These are phyloP conservation scores for Nephelium lappaceum DNA, from an alignment of 345 rosid genomes.

Conservation along the genomic window DNA sequence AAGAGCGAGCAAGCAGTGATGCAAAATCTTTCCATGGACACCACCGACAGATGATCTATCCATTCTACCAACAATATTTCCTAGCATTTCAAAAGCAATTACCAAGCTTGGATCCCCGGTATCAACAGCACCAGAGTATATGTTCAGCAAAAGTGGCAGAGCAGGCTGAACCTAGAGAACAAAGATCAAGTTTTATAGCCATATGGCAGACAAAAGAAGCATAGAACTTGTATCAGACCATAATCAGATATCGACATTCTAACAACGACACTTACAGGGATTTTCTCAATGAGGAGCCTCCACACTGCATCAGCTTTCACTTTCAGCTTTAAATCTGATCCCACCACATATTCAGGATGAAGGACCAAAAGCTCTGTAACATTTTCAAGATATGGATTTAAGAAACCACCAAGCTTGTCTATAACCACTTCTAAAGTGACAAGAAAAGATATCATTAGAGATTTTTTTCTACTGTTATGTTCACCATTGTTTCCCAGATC, in stretches of 20 bases:
- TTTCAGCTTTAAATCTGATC: slow-evolving; percentile 63
- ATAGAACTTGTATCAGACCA: not conserved
- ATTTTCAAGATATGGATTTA: slow-evolving; percentile 84
- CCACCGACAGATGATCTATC: slow-evolving; percentile 69
- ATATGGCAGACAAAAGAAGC: not conserved
- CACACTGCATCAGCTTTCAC: slow-evolving; percentile 66
- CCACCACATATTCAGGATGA: slow-evolving; percentile 56
- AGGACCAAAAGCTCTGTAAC: slow-evolving; percentile 67
- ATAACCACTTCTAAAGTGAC: slow-evolving; percentile 76
- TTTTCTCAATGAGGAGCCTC: slow-evolving; percentile 64
- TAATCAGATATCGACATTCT: not conserved
- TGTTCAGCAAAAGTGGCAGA: slow-evolving; percentile 71
- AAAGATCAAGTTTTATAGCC: slow-evolving; percentile 15
- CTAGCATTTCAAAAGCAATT: slow-evolving; percentile 78
- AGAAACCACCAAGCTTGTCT: slow-evolving; percentile 88
- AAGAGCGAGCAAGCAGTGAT: slow-evolving; percentile 77
- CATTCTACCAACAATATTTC: slow-evolving; percentile 61
- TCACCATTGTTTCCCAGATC: slow-evolving; percentile 24
- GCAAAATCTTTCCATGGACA: slow-evolving; percentile 67
- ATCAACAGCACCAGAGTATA: slow-evolving; percentile 62
- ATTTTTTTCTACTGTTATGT: slow-evolving; percentile 33
- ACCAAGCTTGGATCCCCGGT: slow-evolving; percentile 75
- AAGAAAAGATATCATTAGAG: slow-evolving; percentile 67
- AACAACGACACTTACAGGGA: slow-evolving; percentile 65
- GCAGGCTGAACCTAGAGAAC: slow-evolving; percentile 76